These are phyloP conservation scores for Pseudocercospora musae DNA, from an alignment of 2,329 filamentous ascomycete genomes.

Conservation along the genomic window DNA sequence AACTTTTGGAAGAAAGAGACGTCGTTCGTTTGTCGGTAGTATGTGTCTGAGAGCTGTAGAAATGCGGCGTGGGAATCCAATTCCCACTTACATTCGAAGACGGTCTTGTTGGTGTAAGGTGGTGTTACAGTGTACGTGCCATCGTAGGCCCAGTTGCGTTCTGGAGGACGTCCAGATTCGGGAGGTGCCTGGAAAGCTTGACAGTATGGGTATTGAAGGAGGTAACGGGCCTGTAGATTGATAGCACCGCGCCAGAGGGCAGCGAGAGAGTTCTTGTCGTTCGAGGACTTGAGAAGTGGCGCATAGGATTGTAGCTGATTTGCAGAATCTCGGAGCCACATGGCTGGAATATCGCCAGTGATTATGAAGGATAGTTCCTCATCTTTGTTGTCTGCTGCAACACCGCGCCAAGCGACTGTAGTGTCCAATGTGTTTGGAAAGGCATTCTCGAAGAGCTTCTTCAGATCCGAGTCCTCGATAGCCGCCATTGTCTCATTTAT, in stretches of 20 bases:
- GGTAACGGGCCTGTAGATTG: slow-evolving; percentile 66
- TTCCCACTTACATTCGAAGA: slow-evolving; percentile 53
- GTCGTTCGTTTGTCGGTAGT: slow-evolving; percentile 42
- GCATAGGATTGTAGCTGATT: slow-evolving; percentile 69
- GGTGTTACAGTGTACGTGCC: slow-evolving; percentile 55
- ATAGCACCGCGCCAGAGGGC: slow-evolving; percentile 66
- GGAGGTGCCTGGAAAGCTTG: slow-evolving; percentile 49
- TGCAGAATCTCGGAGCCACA: slow-evolving; percentile 55
- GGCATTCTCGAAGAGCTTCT: slow-evolving; percentile 65
- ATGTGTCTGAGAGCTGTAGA: slow-evolving; percentile 45
- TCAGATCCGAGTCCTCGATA: slow-evolving; percentile 57
- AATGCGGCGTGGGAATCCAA: slow-evolving; percentile 50
- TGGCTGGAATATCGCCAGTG: slow-evolving; percentile 61
- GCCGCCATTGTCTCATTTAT: slow-evolving; percentile 28
- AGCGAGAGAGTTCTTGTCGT: slow-evolving; percentile 53
- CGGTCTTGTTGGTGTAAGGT: slow-evolving; percentile 39
- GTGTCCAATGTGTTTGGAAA: slow-evolving; percentile 78
- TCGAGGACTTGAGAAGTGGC: slow-evolving; percentile 48
- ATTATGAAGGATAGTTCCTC: slow-evolving; percentile 90
- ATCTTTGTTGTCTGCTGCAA: slow-evolving; percentile 60
- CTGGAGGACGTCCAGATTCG: slow-evolving; percentile 22
- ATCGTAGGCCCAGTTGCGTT: slow-evolving; percentile 37
- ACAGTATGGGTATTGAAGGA: slow-evolving; percentile 55
- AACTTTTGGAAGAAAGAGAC: slow-evolving; percentile 11
- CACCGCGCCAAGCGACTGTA: slow-evolving; percentile 81